These are phyloP conservation scores for Backusella morwellensis DNA, from an alignment of 192 early-diverging fungal genomes.

Conservation along the genomic window DNA sequence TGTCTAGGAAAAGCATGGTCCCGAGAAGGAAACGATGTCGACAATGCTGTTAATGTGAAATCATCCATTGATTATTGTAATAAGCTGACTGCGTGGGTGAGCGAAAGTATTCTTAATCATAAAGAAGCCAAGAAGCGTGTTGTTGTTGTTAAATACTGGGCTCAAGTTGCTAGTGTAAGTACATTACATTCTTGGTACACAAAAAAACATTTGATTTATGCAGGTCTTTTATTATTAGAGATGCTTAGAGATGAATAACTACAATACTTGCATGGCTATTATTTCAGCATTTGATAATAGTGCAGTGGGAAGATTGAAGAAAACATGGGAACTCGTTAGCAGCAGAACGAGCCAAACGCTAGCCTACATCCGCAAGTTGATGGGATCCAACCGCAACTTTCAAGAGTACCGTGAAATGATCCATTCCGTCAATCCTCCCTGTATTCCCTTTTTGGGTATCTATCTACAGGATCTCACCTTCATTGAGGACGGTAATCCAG, in stretches of 20 bases:
- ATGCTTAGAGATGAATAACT: constrained; percentile 92
- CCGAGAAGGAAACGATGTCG: constrained; percentile 50
- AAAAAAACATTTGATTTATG: neutral
- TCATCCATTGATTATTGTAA: constrained; percentile 83
- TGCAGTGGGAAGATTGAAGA: constrained; percentile 82
- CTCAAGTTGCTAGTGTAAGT: constrained; percentile 70
- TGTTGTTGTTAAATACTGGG: constrained; percentile 76
- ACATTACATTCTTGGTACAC: neutral
- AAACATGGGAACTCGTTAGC: constrained; percentile 77
- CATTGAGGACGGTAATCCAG: constrained; percentile 79
- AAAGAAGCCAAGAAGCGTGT: constrained; percentile 81
- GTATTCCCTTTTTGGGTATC: constrained; percentile 77
- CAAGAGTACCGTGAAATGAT: constrained; percentile 73
- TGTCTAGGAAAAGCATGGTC: constrained; percentile 90
- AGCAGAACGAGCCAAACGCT: constrained; percentile 46
- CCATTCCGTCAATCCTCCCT: constrained; percentile 66
- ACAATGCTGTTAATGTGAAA: constrained; percentile 81
- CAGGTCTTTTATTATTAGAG: constrained; percentile 35
- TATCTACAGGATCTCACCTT: constrained; percentile 84
- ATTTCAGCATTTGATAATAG: constrained; percentile 86
- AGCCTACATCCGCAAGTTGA: constrained; percentile 63
- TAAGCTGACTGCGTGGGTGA: constrained; percentile 84
- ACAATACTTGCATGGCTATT: constrained; percentile 87
- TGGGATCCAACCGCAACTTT: constrained; percentile 77
- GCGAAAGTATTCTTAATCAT: constrained; percentile 74